These are phyloP conservation scores for Tricholoma terreum DNA, from an alignment of 768 basidiomycete species.

Conservation along the genomic window DNA sequence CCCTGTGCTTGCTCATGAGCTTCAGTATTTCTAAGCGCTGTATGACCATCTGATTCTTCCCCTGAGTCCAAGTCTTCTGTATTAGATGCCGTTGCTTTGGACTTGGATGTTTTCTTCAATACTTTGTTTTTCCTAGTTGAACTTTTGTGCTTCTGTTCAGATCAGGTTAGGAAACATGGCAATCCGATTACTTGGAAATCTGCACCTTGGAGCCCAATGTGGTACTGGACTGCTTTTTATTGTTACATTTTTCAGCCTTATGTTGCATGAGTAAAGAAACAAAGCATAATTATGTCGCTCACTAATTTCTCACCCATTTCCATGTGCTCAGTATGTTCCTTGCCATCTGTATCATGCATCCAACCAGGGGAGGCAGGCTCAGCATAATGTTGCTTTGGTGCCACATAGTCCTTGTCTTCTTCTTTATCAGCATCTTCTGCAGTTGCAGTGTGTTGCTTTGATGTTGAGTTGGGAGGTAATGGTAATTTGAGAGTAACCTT, in stretches of 20 bases:
- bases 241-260: background rate
- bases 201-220: background rate
- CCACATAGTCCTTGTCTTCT: background rate
- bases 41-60: conserved; percentile 16
- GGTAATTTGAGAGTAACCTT: no score
- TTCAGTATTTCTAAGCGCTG: conserved; percentile 14
- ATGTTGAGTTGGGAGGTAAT: background rate
- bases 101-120: no score
- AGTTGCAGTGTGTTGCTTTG: background rate
- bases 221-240: background rate
- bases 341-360: background rate
- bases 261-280: conserved; percentile 1
- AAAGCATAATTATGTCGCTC: background rate
- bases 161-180: background rate
- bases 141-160: background rate
- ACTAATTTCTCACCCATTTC: background rate
- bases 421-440: background rate
- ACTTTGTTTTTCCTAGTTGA: no score
- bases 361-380: background rate
- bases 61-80: conserved; percentile 13
- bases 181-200: background rate
- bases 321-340: background rate
- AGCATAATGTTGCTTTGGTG: background rate
- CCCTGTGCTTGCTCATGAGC: background rate
- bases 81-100: no score